A percentile compares a stretch with the other conserved stretches of the same genome.
Evolutionary conservation across 805 yeast species (phyloP).

Genomic region (Metschnikowia gelsemii): DNA sequence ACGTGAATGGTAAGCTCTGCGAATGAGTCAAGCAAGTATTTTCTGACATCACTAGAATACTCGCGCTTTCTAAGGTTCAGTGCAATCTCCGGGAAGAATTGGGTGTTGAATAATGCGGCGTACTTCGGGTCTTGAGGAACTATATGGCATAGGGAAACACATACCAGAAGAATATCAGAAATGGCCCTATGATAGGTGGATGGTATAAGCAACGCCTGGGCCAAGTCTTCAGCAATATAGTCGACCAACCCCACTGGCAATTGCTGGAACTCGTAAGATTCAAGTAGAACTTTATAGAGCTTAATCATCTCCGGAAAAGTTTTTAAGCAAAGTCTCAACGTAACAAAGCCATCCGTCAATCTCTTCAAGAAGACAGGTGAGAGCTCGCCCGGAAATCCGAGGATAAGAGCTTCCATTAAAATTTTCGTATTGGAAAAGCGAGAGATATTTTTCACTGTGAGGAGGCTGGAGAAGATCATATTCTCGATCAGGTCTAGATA

Average conservation of each 20-base stretch:
- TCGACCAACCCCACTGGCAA: slow-evolving; percentile 23
- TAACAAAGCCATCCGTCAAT: slow-evolving; percentile 20
- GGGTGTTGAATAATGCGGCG: slow-evolving; percentile 11
- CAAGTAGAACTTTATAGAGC: slow-evolving; percentile 28
- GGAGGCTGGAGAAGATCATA: slow-evolving; percentile 27
- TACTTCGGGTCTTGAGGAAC: slow-evolving; percentile 2
- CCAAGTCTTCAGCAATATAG: slow-evolving; percentile 27
- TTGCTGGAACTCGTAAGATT: slow-evolving; percentile 14
- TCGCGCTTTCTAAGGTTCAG: slow-evolving; percentile 19
- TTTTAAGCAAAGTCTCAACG: slow-evolving; percentile 23
- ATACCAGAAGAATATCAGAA: slow-evolving; percentile 28
- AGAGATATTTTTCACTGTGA: slow-evolving; percentile 21
- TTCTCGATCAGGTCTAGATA: slow-evolving; percentile 22
- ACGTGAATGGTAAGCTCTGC: slow-evolving; percentile 23
- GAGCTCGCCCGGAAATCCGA: slow-evolving; percentile 19
- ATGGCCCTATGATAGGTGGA: slow-evolving; percentile 29
- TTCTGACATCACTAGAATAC: slow-evolving; percentile 32
- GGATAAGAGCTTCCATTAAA: slow-evolving; percentile 30
- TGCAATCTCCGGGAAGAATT: slow-evolving; percentile 21
- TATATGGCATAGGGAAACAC: slow-evolving; percentile 20
- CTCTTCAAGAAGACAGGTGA: slow-evolving; percentile 20
- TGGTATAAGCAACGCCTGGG: slow-evolving; percentile 24
- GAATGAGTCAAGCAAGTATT: slow-evolving; percentile 25
- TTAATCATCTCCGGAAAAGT: slow-evolving; percentile 29
- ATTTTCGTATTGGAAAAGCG: slow-evolving; percentile 27